Conservation (phyloP, 352 stramenopile genomes). For the Phytophthora ohioensis region DNA sequence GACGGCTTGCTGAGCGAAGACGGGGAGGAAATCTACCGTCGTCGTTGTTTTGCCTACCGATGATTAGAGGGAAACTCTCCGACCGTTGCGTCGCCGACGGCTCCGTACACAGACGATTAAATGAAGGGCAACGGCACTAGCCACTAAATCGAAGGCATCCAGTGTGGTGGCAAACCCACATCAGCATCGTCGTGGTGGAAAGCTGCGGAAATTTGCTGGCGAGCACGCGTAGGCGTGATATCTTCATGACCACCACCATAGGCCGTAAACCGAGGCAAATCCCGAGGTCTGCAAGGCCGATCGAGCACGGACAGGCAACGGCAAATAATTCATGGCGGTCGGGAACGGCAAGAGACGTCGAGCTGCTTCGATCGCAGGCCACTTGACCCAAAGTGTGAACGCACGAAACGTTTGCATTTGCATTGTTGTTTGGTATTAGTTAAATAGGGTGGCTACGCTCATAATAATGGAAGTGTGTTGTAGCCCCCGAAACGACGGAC, state of each 20-base stretch:
- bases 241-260: not conserved
- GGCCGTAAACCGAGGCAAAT: constrained; percentile 23
- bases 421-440: not conserved
- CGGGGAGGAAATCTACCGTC: constrained; percentile 24
- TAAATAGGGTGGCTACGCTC: constrained; percentile 17
- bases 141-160: constrained; percentile 14
- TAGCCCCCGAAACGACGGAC: too few species aligned
- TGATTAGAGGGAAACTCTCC: constrained; percentile 9
- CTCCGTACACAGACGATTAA: not conserved
- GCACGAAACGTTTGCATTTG: constrained; percentile 1
- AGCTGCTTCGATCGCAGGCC: too few species aligned
- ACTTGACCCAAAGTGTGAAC: not conserved
- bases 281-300: not conserved
- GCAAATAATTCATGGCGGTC: not conserved
- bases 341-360: too few species aligned
- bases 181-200: not conserved
- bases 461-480: constrained; percentile 12
- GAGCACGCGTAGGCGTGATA: not conserved
- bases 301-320: constrained; percentile 3
- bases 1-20: constrained; percentile 25
- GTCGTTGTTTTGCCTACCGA: constrained; percentile 6
- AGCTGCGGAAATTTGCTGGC: constrained; percentile 4
- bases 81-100: not conserved
- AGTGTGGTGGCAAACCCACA: constrained; percentile 7
- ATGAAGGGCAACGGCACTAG: not conserved